phyloP scores from a whole-genome alignment of 2,329 filamentous ascomycete species.

The Plectosphaerella cucumerina region DNA sequence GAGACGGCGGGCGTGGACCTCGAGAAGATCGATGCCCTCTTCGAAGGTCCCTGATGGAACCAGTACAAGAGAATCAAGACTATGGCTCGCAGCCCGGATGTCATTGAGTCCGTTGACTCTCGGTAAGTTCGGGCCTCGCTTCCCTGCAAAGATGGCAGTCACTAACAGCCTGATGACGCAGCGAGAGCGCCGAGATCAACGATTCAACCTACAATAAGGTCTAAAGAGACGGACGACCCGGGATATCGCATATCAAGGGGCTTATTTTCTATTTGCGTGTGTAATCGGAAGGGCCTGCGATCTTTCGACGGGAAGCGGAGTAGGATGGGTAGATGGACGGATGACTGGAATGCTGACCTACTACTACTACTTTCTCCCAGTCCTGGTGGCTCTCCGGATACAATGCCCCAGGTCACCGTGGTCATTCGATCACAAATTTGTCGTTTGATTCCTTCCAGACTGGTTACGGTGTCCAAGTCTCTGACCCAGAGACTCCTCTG shows the following conservation, averaged over 20 bases:
- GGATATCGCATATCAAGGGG: conserved; percentile 94
- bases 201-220: conserved; percentile 12
- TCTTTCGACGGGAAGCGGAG: too few relatives aligned
- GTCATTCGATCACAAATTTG: too few relatives aligned
- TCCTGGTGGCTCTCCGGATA: too few relatives aligned
- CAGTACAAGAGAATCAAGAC: conserved; percentile 1
- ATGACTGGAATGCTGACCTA: too few relatives aligned
- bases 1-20: conserved; percentile 31
- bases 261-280: conserved; percentile 74
- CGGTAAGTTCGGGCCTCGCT: background rate
- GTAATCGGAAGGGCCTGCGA: too few relatives aligned
- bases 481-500: too few relatives aligned
- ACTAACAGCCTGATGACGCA: background rate
- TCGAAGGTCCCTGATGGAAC: conserved; percentile 24
- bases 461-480: too few relatives aligned
- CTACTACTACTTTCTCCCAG: too few relatives aligned
- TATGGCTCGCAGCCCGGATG: background rate
- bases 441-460: too few relatives aligned
- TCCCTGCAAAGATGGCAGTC: background rate
- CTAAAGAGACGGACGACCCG: conserved; percentile 4
- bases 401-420: too few relatives aligned
- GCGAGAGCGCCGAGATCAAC: conserved; percentile 9
- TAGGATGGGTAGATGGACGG: too few relatives aligned
- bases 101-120: background rate
- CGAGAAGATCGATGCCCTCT: conserved; percentile 32